Evolutionary conservation across 2,329 filamentous ascomycete genomes (phyloP).

Genomic region (Colletotrichum siamense): DNA sequence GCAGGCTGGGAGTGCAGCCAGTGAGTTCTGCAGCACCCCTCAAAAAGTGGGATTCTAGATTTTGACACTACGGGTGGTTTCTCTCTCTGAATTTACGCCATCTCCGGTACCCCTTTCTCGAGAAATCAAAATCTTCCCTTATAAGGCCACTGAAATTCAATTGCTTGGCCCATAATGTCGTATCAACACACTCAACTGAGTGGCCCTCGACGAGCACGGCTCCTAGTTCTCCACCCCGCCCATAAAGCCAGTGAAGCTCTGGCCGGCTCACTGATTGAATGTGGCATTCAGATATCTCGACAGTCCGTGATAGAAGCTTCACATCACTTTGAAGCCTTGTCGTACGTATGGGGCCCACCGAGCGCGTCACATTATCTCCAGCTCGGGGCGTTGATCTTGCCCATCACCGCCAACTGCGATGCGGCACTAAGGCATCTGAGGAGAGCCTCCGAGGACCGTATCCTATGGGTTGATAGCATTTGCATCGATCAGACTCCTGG

Average conservation of each 20-base stretch:
- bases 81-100: background rate
- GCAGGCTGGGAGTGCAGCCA: background rate
- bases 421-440: background rate
- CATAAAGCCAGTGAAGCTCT: background rate
- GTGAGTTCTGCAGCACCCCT: background rate
- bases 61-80: background rate
- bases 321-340: background rate
- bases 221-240: background rate
- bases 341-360: background rate
- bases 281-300: background rate
- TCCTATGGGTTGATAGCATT: background rate
- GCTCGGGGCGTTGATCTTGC: background rate
- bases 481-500: background rate
- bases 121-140: fast-evolving
- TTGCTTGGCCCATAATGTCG: background rate
- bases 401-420: background rate
- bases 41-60: background rate
- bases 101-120: fast-evolving
- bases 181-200: background rate
- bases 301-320: background rate
- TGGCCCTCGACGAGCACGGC: background rate
- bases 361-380: background rate
- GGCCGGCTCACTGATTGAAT: background rate
- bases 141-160: background rate
- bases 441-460: background rate